Evolutionary conservation across 2,329 filamentous ascomycete genomes (phyloP).

Genomic region (Fusarium brachygibbosum): DNA sequence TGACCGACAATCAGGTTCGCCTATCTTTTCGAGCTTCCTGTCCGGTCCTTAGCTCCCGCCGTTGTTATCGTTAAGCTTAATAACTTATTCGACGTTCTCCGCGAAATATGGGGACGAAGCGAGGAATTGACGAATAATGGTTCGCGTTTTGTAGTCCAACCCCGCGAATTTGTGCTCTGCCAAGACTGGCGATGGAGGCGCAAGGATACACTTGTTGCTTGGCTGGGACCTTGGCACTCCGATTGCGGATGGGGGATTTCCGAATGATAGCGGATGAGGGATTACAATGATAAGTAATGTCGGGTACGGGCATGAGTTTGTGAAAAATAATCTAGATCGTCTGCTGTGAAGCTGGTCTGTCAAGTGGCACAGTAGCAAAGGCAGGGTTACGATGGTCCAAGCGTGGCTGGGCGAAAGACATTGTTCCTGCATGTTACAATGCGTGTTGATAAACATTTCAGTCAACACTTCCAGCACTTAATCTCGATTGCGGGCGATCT

Average conservation of each 20-base stretch:
- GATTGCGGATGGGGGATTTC: background rate
- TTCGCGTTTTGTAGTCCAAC: background rate
- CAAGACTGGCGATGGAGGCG: constrained; percentile 2
- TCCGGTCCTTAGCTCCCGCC: background rate
- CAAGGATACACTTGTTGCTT: background rate
- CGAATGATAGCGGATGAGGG: background rate
- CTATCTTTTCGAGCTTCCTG: background rate
- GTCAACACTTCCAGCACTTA: too few species aligned
- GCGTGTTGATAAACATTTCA: too few species aligned
- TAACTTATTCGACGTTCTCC: background rate
- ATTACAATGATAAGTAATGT: background rate
- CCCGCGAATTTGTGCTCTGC: background rate
- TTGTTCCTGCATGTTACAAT: too few species aligned
- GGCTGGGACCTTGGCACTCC: background rate
- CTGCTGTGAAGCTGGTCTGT: too few species aligned
- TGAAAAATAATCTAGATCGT: too few species aligned
- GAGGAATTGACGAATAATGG: background rate
- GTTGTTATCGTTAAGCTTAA: constrained; percentile 8
- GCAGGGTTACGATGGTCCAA: too few species aligned
- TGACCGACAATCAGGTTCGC: constrained; percentile 1
- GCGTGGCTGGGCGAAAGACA: too few species aligned
- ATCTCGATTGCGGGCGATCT: too few species aligned
- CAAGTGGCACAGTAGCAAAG: too few species aligned
- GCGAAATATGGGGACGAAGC: constrained; percentile 1
- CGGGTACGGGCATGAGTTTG: too few species aligned